Evolutionary conservation across 2,329 filamentous ascomycete species (phyloP), one percentile per base, ranked within the genome.

Genomic region (Arthroderma sp.): DNA sequence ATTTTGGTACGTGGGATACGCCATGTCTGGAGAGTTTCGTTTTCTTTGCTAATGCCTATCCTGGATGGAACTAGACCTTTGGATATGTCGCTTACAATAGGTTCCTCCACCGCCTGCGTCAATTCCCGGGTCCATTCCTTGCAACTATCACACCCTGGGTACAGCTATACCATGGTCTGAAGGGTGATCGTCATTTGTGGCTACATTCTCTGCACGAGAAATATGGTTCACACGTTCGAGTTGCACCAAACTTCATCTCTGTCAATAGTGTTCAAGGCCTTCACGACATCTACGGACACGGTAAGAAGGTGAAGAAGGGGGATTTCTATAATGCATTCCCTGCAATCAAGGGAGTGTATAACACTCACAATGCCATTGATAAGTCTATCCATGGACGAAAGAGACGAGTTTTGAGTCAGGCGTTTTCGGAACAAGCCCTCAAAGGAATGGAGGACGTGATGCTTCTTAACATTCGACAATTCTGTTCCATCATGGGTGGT

Each of bases 191-290:
- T 22, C 51, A 53, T 51, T 40, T 50, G 32, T 45, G 42, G 43
- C 43, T 48, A 29, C 45, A 44, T 11, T 38, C 39, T 6, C 6
- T 47, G 30, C 50, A 53, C 40, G 33, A 50, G 32, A 44, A 46
- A 31, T 53, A 53, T 38, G 75, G 50, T 7, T 66, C 70, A 11
- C 61, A 78, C 42, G 81, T 89, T 11, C 82, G 85, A 27, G 84
- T 82, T 52, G 83, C 83, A 0, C 85, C 85, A 38, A 86, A 86
- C 61, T 78, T 77, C 49, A 67, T 94, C 36, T 85, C 81, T 1
- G 77, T 93, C 66, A 89, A 91, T 70, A 80, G 77, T 45, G 74
- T 74, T 49, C 73, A 73, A 8, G 81, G 83, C 0, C 68, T 85
- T 47, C 77, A 78, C 58, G 73, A 78, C 11, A 80, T 83, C 49